Conservation (phyloP, 2,329 filamentous ascomycete genomes). For the Sporothrix schenckii region DNA sequence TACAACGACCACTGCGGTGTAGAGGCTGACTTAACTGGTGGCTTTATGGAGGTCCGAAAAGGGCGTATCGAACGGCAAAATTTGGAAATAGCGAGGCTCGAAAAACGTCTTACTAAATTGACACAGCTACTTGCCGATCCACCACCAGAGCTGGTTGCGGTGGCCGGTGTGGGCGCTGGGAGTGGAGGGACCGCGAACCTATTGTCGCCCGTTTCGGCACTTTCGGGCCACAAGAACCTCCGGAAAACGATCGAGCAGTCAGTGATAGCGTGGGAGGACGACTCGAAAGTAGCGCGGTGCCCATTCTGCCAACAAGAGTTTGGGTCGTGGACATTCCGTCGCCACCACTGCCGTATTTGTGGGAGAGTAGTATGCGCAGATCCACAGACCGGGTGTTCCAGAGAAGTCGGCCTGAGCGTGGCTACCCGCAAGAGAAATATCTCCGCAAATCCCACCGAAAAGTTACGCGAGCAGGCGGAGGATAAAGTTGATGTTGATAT, state of each 20-base stretch:
- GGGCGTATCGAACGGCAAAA: constrained; percentile 81
- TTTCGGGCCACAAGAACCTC: constrained; percentile 71
- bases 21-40: constrained; percentile 69
- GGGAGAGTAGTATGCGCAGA: constrained; percentile 93
- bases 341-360: constrained; percentile 94
- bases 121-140: constrained; percentile 80
- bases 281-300: constrained; percentile 75
- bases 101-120: constrained; percentile 88
- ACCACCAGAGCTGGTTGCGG: constrained; percentile 44
- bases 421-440: constrained; percentile 53
- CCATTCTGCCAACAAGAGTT: constrained; percentile 98
- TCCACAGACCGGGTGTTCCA: constrained; percentile 78
- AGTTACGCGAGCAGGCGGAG: constrained; percentile 35
- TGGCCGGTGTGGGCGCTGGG: constrained; percentile 13
- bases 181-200: constrained; percentile 47
- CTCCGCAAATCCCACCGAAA: constrained; percentile 36
- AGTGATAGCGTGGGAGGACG: constrained; percentile 93
- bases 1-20: constrained; percentile 87
- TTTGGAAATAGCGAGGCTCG: constrained; percentile 83
- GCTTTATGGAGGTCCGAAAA: constrained; percentile 71
- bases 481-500: constrained; percentile 73
- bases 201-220: constrained; percentile 62
- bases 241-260: constrained; percentile 86
- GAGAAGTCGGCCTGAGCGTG: constrained; percentile 79
- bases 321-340: constrained; percentile 84